A percentile compares a stretch with the other conserved stretches of the same genome.
Conservation (phyloP, 768 basidiomycete genomes). For the Trichaptum fuscoviolaceum region DNA sequence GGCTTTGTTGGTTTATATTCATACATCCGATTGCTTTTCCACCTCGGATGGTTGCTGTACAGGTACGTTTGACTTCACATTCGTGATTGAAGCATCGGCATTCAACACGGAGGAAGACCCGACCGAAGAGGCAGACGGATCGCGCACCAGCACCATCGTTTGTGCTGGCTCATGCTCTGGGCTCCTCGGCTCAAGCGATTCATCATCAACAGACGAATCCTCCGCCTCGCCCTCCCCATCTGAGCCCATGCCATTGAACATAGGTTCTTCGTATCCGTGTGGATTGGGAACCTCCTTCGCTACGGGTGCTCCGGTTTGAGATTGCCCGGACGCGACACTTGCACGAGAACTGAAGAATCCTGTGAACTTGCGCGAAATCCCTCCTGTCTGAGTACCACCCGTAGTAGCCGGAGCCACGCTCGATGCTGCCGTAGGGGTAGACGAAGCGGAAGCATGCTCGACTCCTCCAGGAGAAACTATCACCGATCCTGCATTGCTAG, state of each 20-base stretch:
- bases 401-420: conserved; percentile 22
- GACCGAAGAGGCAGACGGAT: not conserved
- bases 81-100: not conserved
- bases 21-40: not conserved
- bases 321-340: conserved; percentile 44
- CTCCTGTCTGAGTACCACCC: conserved; percentile 8
- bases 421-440: conserved; percentile 22
- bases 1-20: not conserved
- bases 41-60: not conserved
- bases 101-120: not conserved
- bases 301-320: conserved; percentile 18
- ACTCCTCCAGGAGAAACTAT: not conserved
- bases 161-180: not conserved
- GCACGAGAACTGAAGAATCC: conserved; percentile 61
- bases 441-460: conserved; percentile 11
- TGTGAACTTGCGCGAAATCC: conserved; percentile 43
- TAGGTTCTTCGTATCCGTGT: conserved; percentile 3
- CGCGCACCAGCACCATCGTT: not conserved
- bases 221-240: not conserved
- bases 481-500: not conserved
- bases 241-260: conserved; percentile 3
- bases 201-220: not conserved
- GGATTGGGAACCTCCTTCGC: not conserved
- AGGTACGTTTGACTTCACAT: not conserved
- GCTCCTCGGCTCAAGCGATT: not conserved